Conservation (phyloP, 108 stramenopile genomes). For the Halocafeteria seosinensis region DNA sequence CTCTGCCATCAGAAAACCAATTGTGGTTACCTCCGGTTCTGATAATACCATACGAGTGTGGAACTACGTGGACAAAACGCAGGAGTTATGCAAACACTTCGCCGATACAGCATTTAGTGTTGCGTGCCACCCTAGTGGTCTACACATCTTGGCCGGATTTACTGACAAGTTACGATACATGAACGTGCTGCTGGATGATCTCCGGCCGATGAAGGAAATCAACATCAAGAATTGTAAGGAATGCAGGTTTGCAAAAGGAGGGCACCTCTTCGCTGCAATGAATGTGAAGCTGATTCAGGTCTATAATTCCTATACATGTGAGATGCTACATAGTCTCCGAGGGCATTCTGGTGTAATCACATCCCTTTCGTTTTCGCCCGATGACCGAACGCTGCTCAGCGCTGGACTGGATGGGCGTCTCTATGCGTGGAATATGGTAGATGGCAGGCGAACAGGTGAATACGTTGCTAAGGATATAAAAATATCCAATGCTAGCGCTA, state of each 20-base stretch:
- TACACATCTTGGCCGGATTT: constrained; percentile 36
- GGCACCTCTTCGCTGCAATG: constrained; percentile 38
- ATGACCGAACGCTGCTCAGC: constrained; percentile 26
- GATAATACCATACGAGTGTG: constrained; percentile 40
- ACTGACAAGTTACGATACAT: constrained; percentile 35
- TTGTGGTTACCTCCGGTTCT: constrained; percentile 35
- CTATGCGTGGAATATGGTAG: constrained; percentile 39
- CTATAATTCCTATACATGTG: constrained; percentile 38
- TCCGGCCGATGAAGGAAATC: constrained; percentile 29
- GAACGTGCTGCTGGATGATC: constrained; percentile 41
- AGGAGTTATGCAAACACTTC: constrained; percentile 28
- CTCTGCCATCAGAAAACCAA: constrained; percentile 35
- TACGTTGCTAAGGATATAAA: constrained; percentile 37
- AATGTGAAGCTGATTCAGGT: constrained; percentile 35
- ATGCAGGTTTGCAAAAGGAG: constrained; percentile 34
- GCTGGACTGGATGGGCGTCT: constrained; percentile 44
- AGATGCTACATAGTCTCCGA: constrained; percentile 33
- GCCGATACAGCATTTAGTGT: constrained; percentile 23
- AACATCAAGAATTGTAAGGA: constrained; percentile 40
- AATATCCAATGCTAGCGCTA: constrained; percentile 22
- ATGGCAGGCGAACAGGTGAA: constrained; percentile 34
- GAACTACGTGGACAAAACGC: constrained; percentile 35
- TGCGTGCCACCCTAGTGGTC: constrained; percentile 36
- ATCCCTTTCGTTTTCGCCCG: constrained; percentile 21
- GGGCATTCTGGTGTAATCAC: constrained; percentile 39